These are phyloP conservation scores for Rheum nobile DNA, from an alignment of 148 eudicot species.

Conservation along the genomic window DNA sequence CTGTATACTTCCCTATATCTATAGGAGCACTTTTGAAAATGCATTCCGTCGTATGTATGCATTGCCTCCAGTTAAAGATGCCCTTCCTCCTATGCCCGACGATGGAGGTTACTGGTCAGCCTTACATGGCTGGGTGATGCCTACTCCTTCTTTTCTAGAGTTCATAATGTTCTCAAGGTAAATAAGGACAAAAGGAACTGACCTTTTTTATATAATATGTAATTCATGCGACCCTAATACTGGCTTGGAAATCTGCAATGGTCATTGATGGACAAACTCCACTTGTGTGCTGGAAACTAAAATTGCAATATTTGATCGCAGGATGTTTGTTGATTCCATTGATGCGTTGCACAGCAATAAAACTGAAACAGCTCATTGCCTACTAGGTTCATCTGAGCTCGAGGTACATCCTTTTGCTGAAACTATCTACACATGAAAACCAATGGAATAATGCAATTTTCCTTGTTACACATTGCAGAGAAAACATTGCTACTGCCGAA, in stretches of 20 bases:
- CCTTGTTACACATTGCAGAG: conserved; percentile 28
- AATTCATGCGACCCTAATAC: too few species aligned
- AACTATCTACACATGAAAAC: background rate
- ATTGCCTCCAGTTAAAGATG: conserved; percentile 61
- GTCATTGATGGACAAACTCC: background rate
- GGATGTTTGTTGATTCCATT: conserved; percentile 96
- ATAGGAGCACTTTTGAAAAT: conserved; percentile 74
- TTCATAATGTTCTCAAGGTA: conserved; percentile 91
- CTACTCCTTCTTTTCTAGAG: conserved; percentile 93
- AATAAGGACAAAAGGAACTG: background rate
- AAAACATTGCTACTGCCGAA: conserved; percentile 78
- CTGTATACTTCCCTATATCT: background rate
- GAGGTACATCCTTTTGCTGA: conserved; percentile 41
- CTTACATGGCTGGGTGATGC: conserved; percentile 97
- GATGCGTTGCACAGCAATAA: conserved; percentile 54
- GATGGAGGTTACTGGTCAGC: conserved; percentile 91
- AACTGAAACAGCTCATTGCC: conserved; percentile 31
- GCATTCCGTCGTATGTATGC: conserved; percentile 87
- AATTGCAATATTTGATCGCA: conserved; percentile 12
- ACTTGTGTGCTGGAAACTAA: background rate
- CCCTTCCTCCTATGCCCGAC: conserved; percentile 97
- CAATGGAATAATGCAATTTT: background rate
- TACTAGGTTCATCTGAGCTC: conserved; percentile 48
- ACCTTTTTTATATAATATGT: background rate
- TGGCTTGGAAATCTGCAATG: background rate